Base-by-base conservation (phyloP, 1,139 yeast species). In the Pichia sp. region DNA sequence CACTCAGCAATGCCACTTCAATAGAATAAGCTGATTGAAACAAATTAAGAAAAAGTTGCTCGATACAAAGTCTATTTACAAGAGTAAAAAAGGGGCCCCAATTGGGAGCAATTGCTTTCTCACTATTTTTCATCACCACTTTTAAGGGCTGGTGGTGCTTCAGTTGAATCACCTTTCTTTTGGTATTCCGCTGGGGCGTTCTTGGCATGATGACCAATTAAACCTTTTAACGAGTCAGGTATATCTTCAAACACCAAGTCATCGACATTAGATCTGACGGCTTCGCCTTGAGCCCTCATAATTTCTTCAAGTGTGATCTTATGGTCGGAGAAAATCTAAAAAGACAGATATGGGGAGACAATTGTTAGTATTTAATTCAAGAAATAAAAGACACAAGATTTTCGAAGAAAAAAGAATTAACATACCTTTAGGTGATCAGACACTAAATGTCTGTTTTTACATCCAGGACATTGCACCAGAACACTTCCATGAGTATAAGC, bases 401-500 rank as follows among this genome's bases (percentile, higher is more conserved):
- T 16, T 16, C 23, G 23, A 2, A 16, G 23, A 16, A 2, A 16
- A 16, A 16, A 16, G 23, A 31, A 8, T 31, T 8, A 10, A 37
- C 29, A 4, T 85, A 69, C 36, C 36, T 76, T 85, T 55, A 92
- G 70, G 63, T 90, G 95, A 60, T 92, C 98, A 1, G 97, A 95
- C 44, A 92, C 90, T 57, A 92, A 68, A 59, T 92, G 98, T 52
- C 97, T 76, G 59, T 76, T 79, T 54, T 84, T 76, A 64, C 98
- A 90, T 9, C 88, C 85, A 0, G 97, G 97, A 59, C 97, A 92
- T 58, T 87, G 90, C 35, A 92, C 83, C 45, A 87, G 67, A 3
- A 92, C 96, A 0, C 96, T 81, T 1, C 98, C 98, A 29, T 73
- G 71, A 28, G 81, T 77, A 60, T 92, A 92, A 0, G 97, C 90